Conservation (phyloP, 2,329 filamentous ascomycete genomes). For the Sphaerulina vaccinii region DNA sequence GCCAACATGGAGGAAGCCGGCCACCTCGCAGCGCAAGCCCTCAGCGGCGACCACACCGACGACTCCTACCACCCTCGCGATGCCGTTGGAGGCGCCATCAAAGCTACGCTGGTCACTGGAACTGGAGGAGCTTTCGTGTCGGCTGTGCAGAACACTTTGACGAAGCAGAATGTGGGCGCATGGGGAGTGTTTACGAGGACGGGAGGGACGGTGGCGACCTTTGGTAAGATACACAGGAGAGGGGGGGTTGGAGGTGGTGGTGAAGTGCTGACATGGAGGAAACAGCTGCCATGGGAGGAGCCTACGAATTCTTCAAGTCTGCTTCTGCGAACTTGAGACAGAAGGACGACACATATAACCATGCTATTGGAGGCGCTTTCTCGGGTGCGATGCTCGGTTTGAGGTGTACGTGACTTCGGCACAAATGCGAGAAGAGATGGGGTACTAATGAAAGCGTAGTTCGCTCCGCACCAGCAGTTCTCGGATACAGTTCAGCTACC, state of each 20-base stretch:
- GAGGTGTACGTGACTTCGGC: constrained; percentile 57
- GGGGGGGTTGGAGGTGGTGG: neutral
- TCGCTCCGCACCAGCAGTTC: constrained; percentile 65
- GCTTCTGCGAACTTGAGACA: constrained; percentile 81
- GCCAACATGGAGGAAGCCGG: constrained; percentile 48
- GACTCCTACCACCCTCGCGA: constrained; percentile 67
- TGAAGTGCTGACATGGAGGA: constrained; percentile 8
- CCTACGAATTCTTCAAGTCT: constrained; percentile 73
- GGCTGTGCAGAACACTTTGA: constrained; percentile 81
- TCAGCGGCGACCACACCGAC: constrained; percentile 38
- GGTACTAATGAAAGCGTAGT: constrained; percentile 30
- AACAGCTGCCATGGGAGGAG: constrained; percentile 68
- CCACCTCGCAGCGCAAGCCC: constrained; percentile 34
- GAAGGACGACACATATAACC: constrained; percentile 76
- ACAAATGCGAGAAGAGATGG: neutral
- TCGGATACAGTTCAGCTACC: constrained; percentile 65
- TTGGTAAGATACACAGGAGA: constrained; percentile 50
- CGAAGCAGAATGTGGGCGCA: constrained; percentile 76
- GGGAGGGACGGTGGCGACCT: constrained; percentile 69
- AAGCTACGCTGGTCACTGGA: constrained; percentile 64
- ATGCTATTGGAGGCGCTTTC: constrained; percentile 72
- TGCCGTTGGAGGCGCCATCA: constrained; percentile 66
- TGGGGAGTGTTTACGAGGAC: constrained; percentile 77
- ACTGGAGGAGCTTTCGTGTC: constrained; percentile 69
- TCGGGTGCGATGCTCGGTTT: constrained; percentile 72